These are phyloP conservation scores for Scedosporium dehoogii DNA, from an alignment of 2,329 filamentous ascomycete genomes.

Conservation along the genomic window DNA sequence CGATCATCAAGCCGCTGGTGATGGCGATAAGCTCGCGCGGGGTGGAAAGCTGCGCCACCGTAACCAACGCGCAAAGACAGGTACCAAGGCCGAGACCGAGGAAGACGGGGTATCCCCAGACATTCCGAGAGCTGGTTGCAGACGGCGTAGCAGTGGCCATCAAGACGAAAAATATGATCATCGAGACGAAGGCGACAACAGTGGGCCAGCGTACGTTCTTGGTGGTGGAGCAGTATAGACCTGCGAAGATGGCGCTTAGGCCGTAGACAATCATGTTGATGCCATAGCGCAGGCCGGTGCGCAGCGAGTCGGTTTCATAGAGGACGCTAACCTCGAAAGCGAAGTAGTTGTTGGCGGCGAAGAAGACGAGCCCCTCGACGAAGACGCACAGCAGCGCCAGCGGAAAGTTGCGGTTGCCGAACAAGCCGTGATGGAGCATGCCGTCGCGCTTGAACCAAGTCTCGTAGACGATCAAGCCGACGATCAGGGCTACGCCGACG, in stretches of 20 bases:
- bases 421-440: slow-evolving; percentile 30
- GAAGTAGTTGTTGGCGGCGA: slow-evolving; percentile 31
- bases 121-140: slow-evolving; percentile 21
- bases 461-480: too few relatives aligned
- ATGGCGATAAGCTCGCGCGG: slow-evolving; percentile 26
- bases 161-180: slow-evolving; percentile 22
- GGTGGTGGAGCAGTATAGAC: slow-evolving; percentile 19
- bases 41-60: slow-evolving; percentile 26
- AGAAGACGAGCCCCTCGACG: slow-evolving; percentile 27
- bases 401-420: slow-evolving; percentile 25
- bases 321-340: slow-evolving; percentile 25
- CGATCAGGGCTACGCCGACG: too few relatives aligned
- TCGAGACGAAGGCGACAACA: slow-evolving; percentile 16
- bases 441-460: too few relatives aligned
- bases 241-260: slow-evolving; percentile 19
- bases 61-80: slow-evolving; percentile 15
- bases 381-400: slow-evolving; percentile 25
- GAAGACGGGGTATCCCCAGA: slow-evolving; percentile 16
- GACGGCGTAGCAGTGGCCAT: slow-evolving; percentile 22
- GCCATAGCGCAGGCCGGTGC: slow-evolving; percentile 22
- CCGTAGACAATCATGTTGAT: slow-evolving; percentile 21
- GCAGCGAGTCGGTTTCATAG: slow-evolving; percentile 24
- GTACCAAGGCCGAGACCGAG: too few relatives aligned
- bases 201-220: slow-evolving; percentile 17
- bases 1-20: slow-evolving; percentile 26